Base-by-base conservation (phyloP, 192 early-diverging fungal species). In the Helicostylum pulchrum region DNA sequence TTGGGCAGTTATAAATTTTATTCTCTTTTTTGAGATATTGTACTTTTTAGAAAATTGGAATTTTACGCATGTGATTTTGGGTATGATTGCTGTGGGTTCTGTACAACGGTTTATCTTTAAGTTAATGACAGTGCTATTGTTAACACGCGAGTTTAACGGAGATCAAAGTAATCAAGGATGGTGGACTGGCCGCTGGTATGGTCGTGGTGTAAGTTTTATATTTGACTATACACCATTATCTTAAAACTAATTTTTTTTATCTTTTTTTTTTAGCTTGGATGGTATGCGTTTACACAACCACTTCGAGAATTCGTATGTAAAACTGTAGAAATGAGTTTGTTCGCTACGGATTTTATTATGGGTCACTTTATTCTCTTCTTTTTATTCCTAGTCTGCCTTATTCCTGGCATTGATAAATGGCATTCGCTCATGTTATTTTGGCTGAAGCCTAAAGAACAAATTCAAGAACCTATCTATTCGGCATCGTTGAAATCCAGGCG, bases 161-260 rank as follows among this genome's bases (percentile, higher is more conserved):
- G 86, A 88, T 62, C 85, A 87, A 70, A 83, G 84, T 44, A 92
- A 92, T 70, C 77, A 83, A 55, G 88, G 88, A 17, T 93, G 92
- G 92, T 93, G 92, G 92, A 90, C 87, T 3, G 92, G 92, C 23
- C 85, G 83, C 45, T 93, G 92, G 89, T 80, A 88, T 56, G 85
- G 86, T 49, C 85, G 85, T 65, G 87, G 83, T 30, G 71, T 72
- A 72, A 72, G 65, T 70, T 36, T 17, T 20, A n/a, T 21, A 31
- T 42, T 42, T 39, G 4, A 39, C 4, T 39, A 39, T 39, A 39
- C 5, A 39, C 1, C 6, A 26, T 39, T 39, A 39, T 9, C 9
- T 39, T 39, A 39, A 39, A 39, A 48, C 46, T 17, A 48, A 48
- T 10, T 32, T 32, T 42, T 15, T 46, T 59, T 17, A 48, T 10